A percentile compares a stretch with the other conserved stretches of the same genome.
These are phyloP conservation scores for Leishmania mexicana DNA, from an alignment of 208 protist genomes.

Conservation along the genomic window DNA sequence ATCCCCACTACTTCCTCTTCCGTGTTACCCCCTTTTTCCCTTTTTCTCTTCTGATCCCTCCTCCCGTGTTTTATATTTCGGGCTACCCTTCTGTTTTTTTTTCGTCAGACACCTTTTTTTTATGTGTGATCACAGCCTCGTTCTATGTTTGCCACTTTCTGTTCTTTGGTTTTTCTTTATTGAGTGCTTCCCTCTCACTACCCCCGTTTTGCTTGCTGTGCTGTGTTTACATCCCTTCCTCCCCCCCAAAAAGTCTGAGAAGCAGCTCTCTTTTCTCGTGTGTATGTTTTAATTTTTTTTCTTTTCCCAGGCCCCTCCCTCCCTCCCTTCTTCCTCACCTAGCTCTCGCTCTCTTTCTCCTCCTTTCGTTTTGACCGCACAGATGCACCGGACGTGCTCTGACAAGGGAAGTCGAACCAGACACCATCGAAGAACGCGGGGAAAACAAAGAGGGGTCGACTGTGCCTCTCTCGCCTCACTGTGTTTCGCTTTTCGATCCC, in stretches of 20 bases:
- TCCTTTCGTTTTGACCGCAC: not conserved
- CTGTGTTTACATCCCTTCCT: not conserved
- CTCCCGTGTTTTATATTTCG: not conserved
- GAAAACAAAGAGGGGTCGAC: not conserved
- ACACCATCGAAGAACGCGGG: not conserved
- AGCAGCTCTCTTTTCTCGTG: not conserved
- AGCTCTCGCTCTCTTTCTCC: not conserved
- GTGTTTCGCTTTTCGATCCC: not conserved
- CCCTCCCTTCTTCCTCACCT: not conserved
- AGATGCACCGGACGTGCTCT: not conserved
- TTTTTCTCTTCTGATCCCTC: not conserved
- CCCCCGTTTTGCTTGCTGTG: not conserved
- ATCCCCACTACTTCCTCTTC: not conserved
- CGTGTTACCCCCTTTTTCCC: not conserved
- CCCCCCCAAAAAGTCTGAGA: not conserved
- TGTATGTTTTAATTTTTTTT: not conserved
- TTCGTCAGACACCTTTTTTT: not conserved
- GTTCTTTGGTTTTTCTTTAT: not conserved
- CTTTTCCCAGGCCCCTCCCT: not conserved
- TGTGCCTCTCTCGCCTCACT: not conserved
- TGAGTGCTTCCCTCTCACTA: not conserved
- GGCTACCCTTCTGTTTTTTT: not conserved
- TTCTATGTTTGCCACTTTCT: constrained; percentile 14
- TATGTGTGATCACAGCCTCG: not conserved
- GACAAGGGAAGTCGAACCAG: not conserved